Base-by-base conservation (phyloP, 495 filamentous ascomycete species). In the Annulohypoxylon nitens region DNA sequence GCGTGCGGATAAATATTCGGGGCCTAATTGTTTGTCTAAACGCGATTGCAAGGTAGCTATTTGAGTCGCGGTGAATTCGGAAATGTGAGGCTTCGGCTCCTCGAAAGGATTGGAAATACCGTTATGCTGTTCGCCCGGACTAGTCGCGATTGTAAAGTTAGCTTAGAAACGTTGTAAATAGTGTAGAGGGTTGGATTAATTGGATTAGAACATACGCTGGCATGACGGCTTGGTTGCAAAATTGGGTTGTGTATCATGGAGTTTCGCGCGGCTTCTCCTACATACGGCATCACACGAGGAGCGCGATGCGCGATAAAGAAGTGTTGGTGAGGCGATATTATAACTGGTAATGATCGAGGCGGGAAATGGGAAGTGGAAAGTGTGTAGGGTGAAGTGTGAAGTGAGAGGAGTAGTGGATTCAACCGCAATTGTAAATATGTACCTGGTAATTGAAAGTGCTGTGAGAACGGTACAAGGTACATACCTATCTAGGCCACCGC, bases 11-110 rank as follows among this genome's bases (percentile, higher is more conserved):
- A 99, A 91, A 78, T 95, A 98, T 83, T 99, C 97, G 1, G 96
- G 97, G 1, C 96, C 96, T n/a, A 99, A 88, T 75, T 98, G 94
- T 74, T 93, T 96, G 70, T 97, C 91, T 30, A 99, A 88, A 10
- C 92, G 89, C 71, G 87, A 87, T 79, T 97, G 93, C 8, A 99
- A 84, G 0, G 93, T 95, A 9, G 95, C 94, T 48, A 97, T 95
- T 82, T 99, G 90, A 70, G 86, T 82, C n/a, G 94, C 93, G 1
- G 95, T 97, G 80, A 92, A 98, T 73, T 92, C 90, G 70, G 81
- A 90, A 8, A 96, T 87, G 9, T 87, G 88, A 26, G 86, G 88
- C 77, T 86, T 86, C 3, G 82, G 78, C 61, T 94, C 92, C 75
- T 92, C 90, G 77, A 94, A 97, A 18, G 94, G 93, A 75, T 97